Evolutionary conservation across 106 monocot genomes (phyloP).

Genomic region (Dendrobium chrysotoxum): DNA sequence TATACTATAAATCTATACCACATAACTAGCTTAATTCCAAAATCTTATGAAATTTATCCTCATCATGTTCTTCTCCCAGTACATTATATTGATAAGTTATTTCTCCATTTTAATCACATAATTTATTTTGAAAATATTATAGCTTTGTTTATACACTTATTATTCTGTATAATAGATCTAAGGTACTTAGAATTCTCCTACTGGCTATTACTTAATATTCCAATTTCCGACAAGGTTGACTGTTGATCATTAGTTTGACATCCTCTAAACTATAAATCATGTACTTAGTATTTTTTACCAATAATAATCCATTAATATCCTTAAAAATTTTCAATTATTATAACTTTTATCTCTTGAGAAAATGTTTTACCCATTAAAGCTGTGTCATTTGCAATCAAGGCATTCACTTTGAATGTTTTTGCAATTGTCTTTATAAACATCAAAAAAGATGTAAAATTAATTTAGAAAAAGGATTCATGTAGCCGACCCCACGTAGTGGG

Average conservation of each 20-base stretch:
- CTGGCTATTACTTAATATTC: not conserved
- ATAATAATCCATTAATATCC: not conserved
- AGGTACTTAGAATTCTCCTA: not conserved
- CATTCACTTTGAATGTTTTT: too few species aligned
- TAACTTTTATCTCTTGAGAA: too few species aligned
- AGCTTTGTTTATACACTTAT: not conserved
- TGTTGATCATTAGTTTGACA: not conserved
- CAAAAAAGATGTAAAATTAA: too few species aligned
- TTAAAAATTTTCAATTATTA: too few species aligned
- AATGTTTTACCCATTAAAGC: too few species aligned
- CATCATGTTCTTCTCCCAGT: not conserved
- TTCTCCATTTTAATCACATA: not conserved
- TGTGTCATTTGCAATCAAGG: too few species aligned
- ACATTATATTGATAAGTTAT: not conserved
- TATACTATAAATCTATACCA: not conserved
- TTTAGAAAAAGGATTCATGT: too few species aligned
- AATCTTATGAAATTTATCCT: not conserved
- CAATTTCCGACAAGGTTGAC: not conserved
- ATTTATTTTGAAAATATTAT: not conserved
- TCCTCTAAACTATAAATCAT: not conserved
- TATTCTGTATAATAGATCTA: not conserved
- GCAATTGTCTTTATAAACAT: too few species aligned
- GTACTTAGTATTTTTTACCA: not conserved
- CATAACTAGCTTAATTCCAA: not conserved
- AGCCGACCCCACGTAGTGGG: too few species aligned